Evolutionary conservation across 441 rosid genomes (phyloP), one percentile per base, ranked within the genome.

Genomic region (Gossypium laxum): DNA sequence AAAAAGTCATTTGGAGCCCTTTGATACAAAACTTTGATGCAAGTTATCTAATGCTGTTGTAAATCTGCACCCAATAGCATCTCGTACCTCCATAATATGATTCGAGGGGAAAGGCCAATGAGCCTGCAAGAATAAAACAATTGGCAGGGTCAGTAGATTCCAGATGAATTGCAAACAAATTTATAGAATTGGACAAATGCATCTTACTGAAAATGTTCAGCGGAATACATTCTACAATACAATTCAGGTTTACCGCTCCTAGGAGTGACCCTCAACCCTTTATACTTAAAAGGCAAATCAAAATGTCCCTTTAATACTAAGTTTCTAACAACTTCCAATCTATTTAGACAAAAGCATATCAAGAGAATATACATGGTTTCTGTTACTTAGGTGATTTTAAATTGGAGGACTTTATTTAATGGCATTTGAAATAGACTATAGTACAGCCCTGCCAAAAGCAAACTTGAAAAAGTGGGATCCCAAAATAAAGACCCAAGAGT

Each of bases 41-140:
- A 77, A 72, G 66, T 66, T 63, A 69, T 57, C 72, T 62, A 12
- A 4, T 38, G 18, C 67, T 32, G 55, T 15, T 24, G 70, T 51
- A 41, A 18, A 28, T 38, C 57, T 17, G 61, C 4, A 28, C 30
- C 72, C 11, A 38, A 61, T 21, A 68, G 65, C 22, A 50, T 50
- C 14, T 68, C 77, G 15, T 86, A 93, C 98, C 96, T 93, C 96
- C 96, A 93, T 87, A 22, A 90, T 60, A 78, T 91, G 93, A 80
- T 87, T 73, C 5, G 92, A 84, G 55, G 97, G 98, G 82, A 91
- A 91, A 64, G 93, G 96, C 97, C 98, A 91, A 74, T 90, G 96
- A 80, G 91, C 88, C 98, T 91, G 88, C 81, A 79, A 82, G 70
- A 74, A 60, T 22, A 51, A 59, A 43, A 64, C 69, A 64, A 19